phyloP scores from a whole-genome alignment of 2,329 filamentous ascomycete species.

The Lachnellula arida region DNA sequence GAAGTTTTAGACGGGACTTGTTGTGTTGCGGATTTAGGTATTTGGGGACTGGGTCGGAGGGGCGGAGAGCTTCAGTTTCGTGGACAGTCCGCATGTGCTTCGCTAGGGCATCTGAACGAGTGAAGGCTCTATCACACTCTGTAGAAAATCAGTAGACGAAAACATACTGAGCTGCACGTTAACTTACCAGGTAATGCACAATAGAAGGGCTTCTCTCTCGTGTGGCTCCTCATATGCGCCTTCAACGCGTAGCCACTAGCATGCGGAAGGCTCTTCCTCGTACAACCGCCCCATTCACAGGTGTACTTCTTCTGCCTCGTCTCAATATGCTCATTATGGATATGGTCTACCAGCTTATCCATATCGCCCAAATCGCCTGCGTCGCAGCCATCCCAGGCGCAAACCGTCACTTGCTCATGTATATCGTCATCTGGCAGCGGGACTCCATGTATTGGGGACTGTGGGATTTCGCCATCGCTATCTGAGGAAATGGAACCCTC shows the following conservation, averaged over 20 bases:
- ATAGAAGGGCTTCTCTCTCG: constrained; percentile 96
- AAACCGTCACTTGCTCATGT: constrained; percentile 72
- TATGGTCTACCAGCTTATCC: constrained; percentile 76
- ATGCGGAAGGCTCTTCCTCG: constrained; percentile 82
- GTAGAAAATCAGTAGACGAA: constrained; percentile 20
- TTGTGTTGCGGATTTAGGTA: constrained; percentile 49
- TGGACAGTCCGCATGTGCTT: constrained; percentile 99
- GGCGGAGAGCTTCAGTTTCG: constrained; percentile 89
- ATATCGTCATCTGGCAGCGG: constrained; percentile 69
- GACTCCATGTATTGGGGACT: constrained; percentile 54
- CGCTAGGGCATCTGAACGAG: constrained; percentile 87
- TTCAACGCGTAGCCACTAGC: constrained; percentile 94
- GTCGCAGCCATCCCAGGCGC: constrained; percentile 72
- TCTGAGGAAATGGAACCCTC: constrained; percentile 80
- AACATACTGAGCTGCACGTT: not conserved
- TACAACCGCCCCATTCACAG: constrained; percentile 95
- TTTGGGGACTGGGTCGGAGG: constrained; percentile 69
- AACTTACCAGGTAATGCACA: constrained; percentile 82
- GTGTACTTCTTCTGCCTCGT: constrained; percentile 92
- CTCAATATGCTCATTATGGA: constrained; percentile 92
- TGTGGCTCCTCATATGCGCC: constrained; percentile 97
- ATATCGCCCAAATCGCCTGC: constrained; percentile 71
- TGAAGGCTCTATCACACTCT: constrained; percentile 98
- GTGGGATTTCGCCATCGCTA: constrained; percentile 79
- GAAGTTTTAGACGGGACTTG: constrained; percentile 51